Base-by-base conservation (phyloP, 2,329 filamentous ascomycete species). In the Colletotrichum liriopes region DNA sequence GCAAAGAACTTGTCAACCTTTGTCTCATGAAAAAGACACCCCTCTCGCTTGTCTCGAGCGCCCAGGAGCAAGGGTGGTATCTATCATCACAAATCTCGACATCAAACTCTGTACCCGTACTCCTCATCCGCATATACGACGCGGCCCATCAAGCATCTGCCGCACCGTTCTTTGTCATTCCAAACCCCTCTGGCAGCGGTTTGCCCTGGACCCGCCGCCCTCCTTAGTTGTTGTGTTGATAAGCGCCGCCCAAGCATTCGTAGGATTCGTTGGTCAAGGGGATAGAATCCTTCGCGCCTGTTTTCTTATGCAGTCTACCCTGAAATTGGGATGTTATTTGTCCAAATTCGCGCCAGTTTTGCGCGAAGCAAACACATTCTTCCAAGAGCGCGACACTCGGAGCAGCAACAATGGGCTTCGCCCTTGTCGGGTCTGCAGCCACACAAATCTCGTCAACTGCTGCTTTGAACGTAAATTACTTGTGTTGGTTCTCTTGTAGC, bases 251-350 rank as follows among this genome's bases (percentile, higher is more conserved):
- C 49, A 70, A 37, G 45, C 1, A 9, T 12, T 16, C 18, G 41
- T 26, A n/a, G 41, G 35, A 52, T 69, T 64, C 68, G 68, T 43
- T 35, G 47, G 16, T 32, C 49, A 23, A 51, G 58, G 68, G 56
- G 51, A 41, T 20, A 5, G 61, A 39, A 73, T 73, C 71, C 71
- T 73, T 71, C 71, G 71, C 71, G 71, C 43, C 67, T 73, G 54
- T 71, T 59, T 23, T 26, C 35, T 18, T 16, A 41, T 58, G 58
- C 61, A 7, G 7, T n/a, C 45, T 23, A n/a, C 23, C 60, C 35
- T 1, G n/a, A 23, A 7, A 16, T 26, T 1, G 7, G 3, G 5
- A 45, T 54, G 12, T 47, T 16, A 71, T 73, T 73, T 51, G 71
- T 6, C 51, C 45, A 51, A 56, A 26, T 12, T 9, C 47, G 26